phyloP scores from a whole-genome alignment of 768 basidiomycete genomes.

The Phallus indusiatus region DNA sequence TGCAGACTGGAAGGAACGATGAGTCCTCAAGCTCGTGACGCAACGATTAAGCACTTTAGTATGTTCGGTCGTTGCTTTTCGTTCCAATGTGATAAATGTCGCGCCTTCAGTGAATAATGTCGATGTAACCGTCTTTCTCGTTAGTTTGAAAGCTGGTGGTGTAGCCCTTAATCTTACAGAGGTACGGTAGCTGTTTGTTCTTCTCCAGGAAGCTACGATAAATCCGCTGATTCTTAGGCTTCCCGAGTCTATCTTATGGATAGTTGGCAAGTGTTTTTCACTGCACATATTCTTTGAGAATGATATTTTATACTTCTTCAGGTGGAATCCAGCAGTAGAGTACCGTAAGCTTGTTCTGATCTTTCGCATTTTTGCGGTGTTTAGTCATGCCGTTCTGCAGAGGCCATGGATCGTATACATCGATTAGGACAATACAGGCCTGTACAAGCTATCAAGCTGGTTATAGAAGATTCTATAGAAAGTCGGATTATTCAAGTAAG shows the following conservation, averaged over 20 bases:
- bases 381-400: slow-evolving; percentile 27
- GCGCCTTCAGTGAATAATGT: slow-evolving; percentile 71
- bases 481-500: slow-evolving; percentile 81
- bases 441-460: slow-evolving; percentile 86
- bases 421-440: slow-evolving; percentile 92
- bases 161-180: slow-evolving; percentile 86
- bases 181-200: slow-evolving; percentile 10
- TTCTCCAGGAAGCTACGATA: background rate
- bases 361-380: background rate
- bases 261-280: slow-evolving; percentile 44
- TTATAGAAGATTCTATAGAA: slow-evolving; percentile 95
- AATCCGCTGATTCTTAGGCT: slow-evolving; percentile 30
- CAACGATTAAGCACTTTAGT: slow-evolving; percentile 94
- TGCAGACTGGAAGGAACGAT: slow-evolving; percentile 95
- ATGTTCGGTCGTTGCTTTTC: slow-evolving; percentile 18
- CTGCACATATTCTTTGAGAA: background rate
- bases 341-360: slow-evolving; percentile 19
- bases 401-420: slow-evolving; percentile 97
- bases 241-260: slow-evolving; percentile 96
- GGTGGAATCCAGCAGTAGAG: slow-evolving; percentile 89
- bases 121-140: slow-evolving; percentile 94
- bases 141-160: slow-evolving; percentile 93
- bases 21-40: slow-evolving; percentile 92
- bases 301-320: background rate
- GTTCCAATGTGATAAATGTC: slow-evolving; percentile 5